Percentiles rank a stretch among this genome's conserved stretches.
These are phyloP conservation scores for Diaporthe ilicicola DNA, from an alignment of 2,329 filamentous ascomycete genomes.

Conservation along the genomic window DNA sequence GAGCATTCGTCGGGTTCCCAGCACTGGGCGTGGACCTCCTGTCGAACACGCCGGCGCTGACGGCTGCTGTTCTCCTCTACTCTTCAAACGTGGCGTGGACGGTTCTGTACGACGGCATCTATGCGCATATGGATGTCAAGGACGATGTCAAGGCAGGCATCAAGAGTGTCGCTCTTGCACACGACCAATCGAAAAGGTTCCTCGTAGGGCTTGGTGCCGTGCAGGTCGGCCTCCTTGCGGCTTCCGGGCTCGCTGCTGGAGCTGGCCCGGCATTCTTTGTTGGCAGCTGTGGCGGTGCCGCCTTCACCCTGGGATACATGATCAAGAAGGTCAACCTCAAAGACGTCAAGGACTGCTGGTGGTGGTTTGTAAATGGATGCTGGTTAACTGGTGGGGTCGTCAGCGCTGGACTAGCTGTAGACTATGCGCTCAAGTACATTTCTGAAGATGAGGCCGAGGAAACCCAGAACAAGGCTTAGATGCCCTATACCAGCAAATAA, in stretches of 20 bases:
- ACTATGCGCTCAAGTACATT: constrained; percentile 65
- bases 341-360: constrained; percentile 74
- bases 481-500: constrained; percentile 4
- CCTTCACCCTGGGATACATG: constrained; percentile 70
- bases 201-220: constrained; percentile 73
- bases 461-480: background rate
- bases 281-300: constrained; percentile 72
- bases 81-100: constrained; percentile 86
- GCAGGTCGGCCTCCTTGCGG: constrained; percentile 75
- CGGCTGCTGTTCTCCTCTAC: constrained; percentile 76
- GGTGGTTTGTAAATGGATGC: constrained; percentile 79
- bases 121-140: constrained; percentile 90
- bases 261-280: constrained; percentile 74
- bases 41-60: constrained; percentile 66
- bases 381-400: constrained; percentile 73
- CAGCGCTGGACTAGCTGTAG: constrained; percentile 63
- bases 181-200: constrained; percentile 82
- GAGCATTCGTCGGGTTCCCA: constrained; percentile 87
- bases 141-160: constrained; percentile 88
- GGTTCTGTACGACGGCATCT: constrained; percentile 90
- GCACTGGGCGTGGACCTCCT: constrained; percentile 82
- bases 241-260: constrained; percentile 73
- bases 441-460: constrained; percentile 40
- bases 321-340: constrained; percentile 73
- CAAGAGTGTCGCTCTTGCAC: constrained; percentile 85